Base-by-base conservation (phyloP, 1,139 yeast species). In the Yamadazyma aaseri region DNA sequence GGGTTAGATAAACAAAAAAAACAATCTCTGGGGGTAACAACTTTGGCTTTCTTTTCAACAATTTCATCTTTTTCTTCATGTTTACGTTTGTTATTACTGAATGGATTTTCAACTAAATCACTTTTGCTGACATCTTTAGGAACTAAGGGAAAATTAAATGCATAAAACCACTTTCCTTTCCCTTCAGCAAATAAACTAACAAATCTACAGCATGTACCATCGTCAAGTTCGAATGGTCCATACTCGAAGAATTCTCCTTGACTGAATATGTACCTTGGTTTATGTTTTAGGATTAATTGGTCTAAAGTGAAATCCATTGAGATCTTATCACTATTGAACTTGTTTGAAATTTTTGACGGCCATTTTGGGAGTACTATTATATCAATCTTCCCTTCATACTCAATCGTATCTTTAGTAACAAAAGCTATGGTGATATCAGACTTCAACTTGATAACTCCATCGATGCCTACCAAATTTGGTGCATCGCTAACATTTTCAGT, bases 1-100 rank as follows among this genome's bases (percentile, higher is more conserved):
- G 95, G 86, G 49, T 86, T 86, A 1, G 94, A 79, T 16, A 89
- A 69, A 53, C 97, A 90, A 51, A 90, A 85, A 60, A 85, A 89
- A 52, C 97, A 90, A 26, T 67, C 60, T 11, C 64, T 67, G 0
- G 87, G 86, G 1, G 70, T 51, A 1, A 81, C 71, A 2, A 81
- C 71, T 41, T 61, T 67, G 20, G 44, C 43, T 44, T 53, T 60
- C 29, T 58, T 56, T n/a, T 39, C 28, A 5, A 34, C 42, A 10
- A 6, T n/a, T n/a, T 39, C 28, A 5, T 34, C 43, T 8, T 11
- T 14, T 25, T 23, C 17, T 3, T 12, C 25, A 15, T 6, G 29
- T 16, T 9, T 10, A 5, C 13, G 11, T 26, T 26, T 17, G 44
- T 55, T 11, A 46, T 38, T 2, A n/a, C n/a, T n/a, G 46, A 14